phyloP scores from a whole-genome alignment of 164 flowering plant genomes.

The Dillenia turbinata region DNA sequence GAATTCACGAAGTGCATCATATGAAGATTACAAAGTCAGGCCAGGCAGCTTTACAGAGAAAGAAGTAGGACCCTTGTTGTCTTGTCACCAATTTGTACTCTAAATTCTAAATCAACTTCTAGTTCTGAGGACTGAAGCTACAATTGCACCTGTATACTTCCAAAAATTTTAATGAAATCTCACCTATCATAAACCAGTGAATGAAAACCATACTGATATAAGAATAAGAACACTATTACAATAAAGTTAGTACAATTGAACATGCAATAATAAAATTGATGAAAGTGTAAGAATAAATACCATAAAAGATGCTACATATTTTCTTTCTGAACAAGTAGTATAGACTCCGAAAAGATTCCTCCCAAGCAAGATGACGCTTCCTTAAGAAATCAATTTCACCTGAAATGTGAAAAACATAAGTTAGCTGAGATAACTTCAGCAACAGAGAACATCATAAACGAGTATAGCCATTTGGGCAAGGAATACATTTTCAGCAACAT shows the following conservation, averaged over 20 bases:
- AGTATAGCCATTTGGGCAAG: neutral
- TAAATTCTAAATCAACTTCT: too few relatives aligned
- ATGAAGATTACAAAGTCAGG: too few relatives aligned
- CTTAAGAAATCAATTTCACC: conserved; percentile 65
- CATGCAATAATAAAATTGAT: neutral
- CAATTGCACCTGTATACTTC: too few relatives aligned
- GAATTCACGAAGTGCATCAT: too few relatives aligned
- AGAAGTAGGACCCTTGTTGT: too few relatives aligned
- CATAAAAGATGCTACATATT: conserved; percentile 68
- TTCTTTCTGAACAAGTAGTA: conserved; percentile 87
- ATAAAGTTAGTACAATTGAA: neutral
- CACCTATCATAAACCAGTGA: too few relatives aligned
- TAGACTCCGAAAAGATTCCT: conserved; percentile 85
- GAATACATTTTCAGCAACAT: conserved; percentile 4
- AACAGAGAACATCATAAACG: neutral
- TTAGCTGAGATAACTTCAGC: neutral
- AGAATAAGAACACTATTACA: too few relatives aligned
- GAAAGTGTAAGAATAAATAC: conserved; percentile 33
- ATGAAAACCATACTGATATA: too few relatives aligned
- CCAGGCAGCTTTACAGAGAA: too few relatives aligned
- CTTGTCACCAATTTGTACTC: too few relatives aligned
- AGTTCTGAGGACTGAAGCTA: too few relatives aligned
- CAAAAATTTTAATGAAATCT: too few relatives aligned
- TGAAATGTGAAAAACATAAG: conserved; percentile 9
- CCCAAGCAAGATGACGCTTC: conserved; percentile 78